Conservation (phyloP, 192 early-diverging fungal genomes). For the Globomyces pollinis-pini region DNA sequence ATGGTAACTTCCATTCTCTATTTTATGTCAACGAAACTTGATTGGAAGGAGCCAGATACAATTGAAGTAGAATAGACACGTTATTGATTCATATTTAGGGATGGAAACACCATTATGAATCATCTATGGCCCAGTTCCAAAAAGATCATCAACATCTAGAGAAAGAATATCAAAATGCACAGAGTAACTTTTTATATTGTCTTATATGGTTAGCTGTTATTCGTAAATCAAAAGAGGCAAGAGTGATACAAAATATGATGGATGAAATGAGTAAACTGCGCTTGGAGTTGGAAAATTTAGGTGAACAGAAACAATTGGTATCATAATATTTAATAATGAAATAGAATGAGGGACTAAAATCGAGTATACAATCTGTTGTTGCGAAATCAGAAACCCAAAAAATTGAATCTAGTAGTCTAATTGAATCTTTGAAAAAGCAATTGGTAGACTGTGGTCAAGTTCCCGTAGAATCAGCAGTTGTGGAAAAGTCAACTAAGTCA, state of each 20-base stretch:
- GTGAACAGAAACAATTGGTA: conserved; percentile 4
- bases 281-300: not conserved
- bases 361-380: conserved; percentile 5
- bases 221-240: conserved; percentile 5
- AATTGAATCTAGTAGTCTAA: not conserved
- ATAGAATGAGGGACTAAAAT: conserved; percentile 8
- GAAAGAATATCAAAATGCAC: too few species aligned
- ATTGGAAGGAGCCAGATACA: too few species aligned
- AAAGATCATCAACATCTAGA: too few species aligned
- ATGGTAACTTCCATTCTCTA: too few species aligned
- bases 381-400: conserved; percentile 1
- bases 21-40: too few species aligned
- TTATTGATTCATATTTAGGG: too few species aligned
- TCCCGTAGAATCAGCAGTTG: not conserved
- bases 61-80: too few species aligned
- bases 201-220: conserved; percentile 2
- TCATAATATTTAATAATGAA: not conserved
- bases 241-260: not conserved
- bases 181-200: too few species aligned
- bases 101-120: too few species aligned
- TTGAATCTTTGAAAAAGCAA: not conserved
- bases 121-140: too few species aligned
- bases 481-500: not conserved
- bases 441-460: not conserved
- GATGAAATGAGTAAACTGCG: conserved; percentile 3